Conservation (phyloP, 1,139 yeast genomes). For the Blastobotrys ciferrii region DNA sequence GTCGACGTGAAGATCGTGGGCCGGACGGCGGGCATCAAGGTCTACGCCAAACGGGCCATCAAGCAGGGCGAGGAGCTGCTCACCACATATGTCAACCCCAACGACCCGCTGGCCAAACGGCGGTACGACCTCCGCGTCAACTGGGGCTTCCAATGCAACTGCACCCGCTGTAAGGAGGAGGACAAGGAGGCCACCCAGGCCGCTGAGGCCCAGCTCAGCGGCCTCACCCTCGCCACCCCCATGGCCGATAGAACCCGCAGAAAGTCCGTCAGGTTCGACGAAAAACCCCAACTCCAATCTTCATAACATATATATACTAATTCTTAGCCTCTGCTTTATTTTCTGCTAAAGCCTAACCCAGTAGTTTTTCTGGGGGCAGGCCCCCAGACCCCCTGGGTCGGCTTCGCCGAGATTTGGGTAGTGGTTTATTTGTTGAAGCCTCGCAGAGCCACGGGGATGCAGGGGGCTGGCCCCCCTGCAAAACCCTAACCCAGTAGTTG, state of each 20-base stretch:
- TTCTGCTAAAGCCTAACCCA: not conserved
- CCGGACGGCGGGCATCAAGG: slow-evolving; percentile 55
- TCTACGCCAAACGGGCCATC: slow-evolving; percentile 58
- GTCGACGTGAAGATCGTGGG: slow-evolving; percentile 53
- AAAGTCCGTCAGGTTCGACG: slow-evolving; percentile 73
- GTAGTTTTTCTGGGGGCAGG: no score
- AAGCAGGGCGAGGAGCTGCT: slow-evolving; percentile 64
- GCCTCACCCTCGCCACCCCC: slow-evolving; percentile 8
- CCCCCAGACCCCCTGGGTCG: no score
- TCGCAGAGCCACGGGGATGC: no score
- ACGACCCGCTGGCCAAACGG: slow-evolving; percentile 60
- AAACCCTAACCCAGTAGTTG: no score
- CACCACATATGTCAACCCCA: slow-evolving; percentile 69
- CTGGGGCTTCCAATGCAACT: slow-evolving; percentile 80
- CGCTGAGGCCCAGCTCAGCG: slow-evolving; percentile 17
- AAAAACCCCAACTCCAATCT: slow-evolving; percentile 36
- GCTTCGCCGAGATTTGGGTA: no score
- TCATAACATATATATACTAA: not conserved
- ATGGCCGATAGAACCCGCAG: slow-evolving; percentile 39
- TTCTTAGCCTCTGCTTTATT: not conserved
- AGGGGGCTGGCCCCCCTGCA: no score
- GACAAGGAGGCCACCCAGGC: slow-evolving; percentile 33
- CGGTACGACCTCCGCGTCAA: slow-evolving; percentile 67
- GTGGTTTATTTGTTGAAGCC: no score
- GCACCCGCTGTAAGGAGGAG: slow-evolving; percentile 64